Base-by-base conservation (phyloP, 768 basidiomycete genomes). In the Tulasnella sp. region DNA sequence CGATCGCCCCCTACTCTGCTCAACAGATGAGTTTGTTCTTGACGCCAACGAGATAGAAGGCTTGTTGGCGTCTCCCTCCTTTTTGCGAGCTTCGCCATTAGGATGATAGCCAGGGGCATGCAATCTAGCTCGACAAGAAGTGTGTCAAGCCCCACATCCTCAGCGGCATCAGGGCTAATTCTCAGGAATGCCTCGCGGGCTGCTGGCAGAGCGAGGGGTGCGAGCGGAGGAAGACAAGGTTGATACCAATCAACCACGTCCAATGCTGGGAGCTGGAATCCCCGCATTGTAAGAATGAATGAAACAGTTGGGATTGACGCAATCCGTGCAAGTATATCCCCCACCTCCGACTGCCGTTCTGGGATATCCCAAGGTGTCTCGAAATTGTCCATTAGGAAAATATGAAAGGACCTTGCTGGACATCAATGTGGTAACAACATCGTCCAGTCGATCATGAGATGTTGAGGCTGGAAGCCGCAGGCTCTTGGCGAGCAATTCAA, bases 301-400 rank as follows among this genome's bases (percentile, higher is more conserved):
- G 39, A 40, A 6, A 40, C n/a, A n/a, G 6, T 16, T 10, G n/a
- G n/a, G n/a, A 40, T 20, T 16, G 39, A 5, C 6, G 39, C 5
- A 6, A 40, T 5, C 39, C 19, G 27, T 6, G 6, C 19, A 16
- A 40, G 6, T 5, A 40, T 40, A 6, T 40, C 39, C 5, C n/a
- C 39, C 6, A 40, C 39, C 27, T 25, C 19, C 19, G 39, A 6
- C 27, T 40, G 5, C 39, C 27, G 19, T 5, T 25, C n/a, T 6
- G 39, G 5, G n/a, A 40, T 40, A n/a, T 40, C 39, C 39, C 39
- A 40, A 6, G 39, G 39, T 5, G 39, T 40, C 39, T 40, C 39
- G n/a, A 40, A 40, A 25, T 40, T 40, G 27, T 40, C 39, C 10
- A 40, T 16, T 16, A 40, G 5, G 16, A 71, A 28, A 20, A 70